Conservation (phyloP, 768 basidiomycete genomes). For the Naganishia onofrii region DNA sequence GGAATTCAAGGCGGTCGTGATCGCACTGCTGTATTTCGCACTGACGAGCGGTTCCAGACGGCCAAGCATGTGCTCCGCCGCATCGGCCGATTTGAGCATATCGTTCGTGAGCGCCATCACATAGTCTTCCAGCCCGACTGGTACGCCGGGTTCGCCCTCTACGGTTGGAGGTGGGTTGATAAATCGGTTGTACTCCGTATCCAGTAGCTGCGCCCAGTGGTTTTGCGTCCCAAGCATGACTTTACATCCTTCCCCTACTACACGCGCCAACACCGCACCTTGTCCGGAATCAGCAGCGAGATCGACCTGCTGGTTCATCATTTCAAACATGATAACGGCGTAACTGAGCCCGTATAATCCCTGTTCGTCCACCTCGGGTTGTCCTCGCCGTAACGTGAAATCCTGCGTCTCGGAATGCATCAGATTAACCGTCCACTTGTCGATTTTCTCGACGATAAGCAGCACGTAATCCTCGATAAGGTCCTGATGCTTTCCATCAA, state of each 20-base stretch:
- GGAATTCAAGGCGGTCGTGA: constrained; percentile 84
- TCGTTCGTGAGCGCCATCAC: constrained; percentile 95
- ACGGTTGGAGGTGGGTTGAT: constrained; percentile 71
- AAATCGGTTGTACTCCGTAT: constrained; percentile 76
- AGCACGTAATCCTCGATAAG: constrained; percentile 94
- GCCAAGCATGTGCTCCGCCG: constrained; percentile 76
- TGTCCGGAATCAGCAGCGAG: constrained; percentile 93
- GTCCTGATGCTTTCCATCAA: constrained; percentile 88
- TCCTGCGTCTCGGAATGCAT: constrained; percentile 86
- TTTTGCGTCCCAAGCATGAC: constrained; percentile 86
- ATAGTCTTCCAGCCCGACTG: constrained; percentile 89
- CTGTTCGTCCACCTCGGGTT: constrained; percentile 84
- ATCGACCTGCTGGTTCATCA: constrained; percentile 90
- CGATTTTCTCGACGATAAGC: constrained; percentile 88
- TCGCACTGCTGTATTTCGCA: constrained; percentile 79
- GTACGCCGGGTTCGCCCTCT: constrained; percentile 50
- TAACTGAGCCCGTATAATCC: constrained; percentile 88
- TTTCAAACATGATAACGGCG: constrained; percentile 92
- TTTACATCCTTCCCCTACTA: constrained; percentile 80
- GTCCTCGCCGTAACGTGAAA: constrained; percentile 75
- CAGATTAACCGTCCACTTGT: constrained; percentile 92
- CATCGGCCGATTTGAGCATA: constrained; percentile 93
- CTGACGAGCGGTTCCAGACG: constrained; percentile 88
- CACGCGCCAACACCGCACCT: constrained; percentile 84
- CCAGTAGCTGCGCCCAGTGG: constrained; percentile 79